Evolutionary conservation across 768 basidiomycete species (phyloP), one percentile per base, ranked within the genome.

Genomic region (Grammothele lineata): DNA sequence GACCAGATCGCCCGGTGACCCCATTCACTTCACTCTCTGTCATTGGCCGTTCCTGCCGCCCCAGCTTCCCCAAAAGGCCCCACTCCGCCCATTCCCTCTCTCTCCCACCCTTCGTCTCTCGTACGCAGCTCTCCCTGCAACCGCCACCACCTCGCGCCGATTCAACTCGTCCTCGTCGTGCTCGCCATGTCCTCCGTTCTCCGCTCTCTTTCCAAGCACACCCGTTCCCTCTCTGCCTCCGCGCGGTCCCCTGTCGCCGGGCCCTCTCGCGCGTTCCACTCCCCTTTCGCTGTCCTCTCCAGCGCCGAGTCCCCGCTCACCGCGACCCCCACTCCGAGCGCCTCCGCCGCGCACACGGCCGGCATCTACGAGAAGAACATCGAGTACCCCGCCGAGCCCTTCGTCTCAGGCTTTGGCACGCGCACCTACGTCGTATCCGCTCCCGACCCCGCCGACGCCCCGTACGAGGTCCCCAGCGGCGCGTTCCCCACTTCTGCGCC

Each of bases 371-470:
- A 86, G 62, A 87, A 86, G 61, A 75, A 84, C 56, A 56, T 66
- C 46, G 78, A 84, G 55, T 62, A 63, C 54, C 68, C 74, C 19
- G 58, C 73, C 26, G 80, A 83, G 56, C 75, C 78, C 1, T 61
- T 70, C 48, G 37, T 66, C 18, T 63, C 73, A 2, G 65, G 64
- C 30, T 62, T 68, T 27, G 80, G 78, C 26, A 71, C 73, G 24
- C 80, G 74, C 47, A 83, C 81, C 43, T 83, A 87, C 57, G 83
- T 87, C 53, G 85, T 87, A 53, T 85, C 83, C 25, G 73, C 84
- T 61, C 85, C 85, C 32, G 83, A 87, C 65, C 73, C 77, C 26
- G 68, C 78, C 46, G 62, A 80, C 45, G 75, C 71, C 35, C 76
- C 77, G 25, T 86, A 85, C 56, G 69, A 76, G 54, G 83, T 88